A percentile compares a stretch with the other conserved stretches of the same genome.
phyloP scores from a whole-genome alignment of 1,284 basidiomycete genomes.

The Bjerkandera adusta region DNA sequence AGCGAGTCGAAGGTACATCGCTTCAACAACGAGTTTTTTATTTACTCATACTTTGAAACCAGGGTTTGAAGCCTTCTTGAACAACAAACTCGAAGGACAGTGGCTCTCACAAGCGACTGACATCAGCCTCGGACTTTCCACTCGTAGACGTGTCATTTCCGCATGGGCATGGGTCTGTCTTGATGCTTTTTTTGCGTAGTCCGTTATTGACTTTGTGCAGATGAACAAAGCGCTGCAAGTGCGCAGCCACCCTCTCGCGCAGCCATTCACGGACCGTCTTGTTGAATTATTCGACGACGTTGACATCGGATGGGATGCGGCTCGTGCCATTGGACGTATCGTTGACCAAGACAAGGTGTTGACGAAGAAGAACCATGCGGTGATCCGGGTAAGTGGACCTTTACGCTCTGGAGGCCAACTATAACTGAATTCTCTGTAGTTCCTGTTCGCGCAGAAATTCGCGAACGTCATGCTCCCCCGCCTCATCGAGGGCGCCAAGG shows the following conservation, averaged over 20 bases:
- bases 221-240: constrained; percentile 79
- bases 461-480: constrained; percentile 75
- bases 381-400: constrained; percentile 62
- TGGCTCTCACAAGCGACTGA: constrained; percentile 47
- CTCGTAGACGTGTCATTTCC: constrained; percentile 52
- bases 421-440: constrained; percentile 40
- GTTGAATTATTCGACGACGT: constrained; percentile 69
- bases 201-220: constrained; percentile 38
- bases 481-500: constrained; percentile 63
- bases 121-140: constrained; percentile 26
- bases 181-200: not conserved
- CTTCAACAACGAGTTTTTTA: not conserved
- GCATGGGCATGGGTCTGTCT: constrained; percentile 71
- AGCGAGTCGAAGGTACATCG: constrained; percentile 56
- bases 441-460: constrained; percentile 85
- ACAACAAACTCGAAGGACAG: constrained; percentile 35
- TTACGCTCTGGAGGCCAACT: not conserved
- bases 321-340: constrained; percentile 69
- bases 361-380: constrained; percentile 74
- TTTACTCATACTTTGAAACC: not conserved
- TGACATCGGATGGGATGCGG: constrained; percentile 64
- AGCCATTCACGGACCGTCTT: constrained; percentile 59
- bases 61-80: constrained; percentile 29
- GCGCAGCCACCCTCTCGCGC: constrained; percentile 60
- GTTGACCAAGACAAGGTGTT: constrained; percentile 59